Conservation (phyloP, 176 grass and related monocot species). For the Carex kokanica region DNA sequence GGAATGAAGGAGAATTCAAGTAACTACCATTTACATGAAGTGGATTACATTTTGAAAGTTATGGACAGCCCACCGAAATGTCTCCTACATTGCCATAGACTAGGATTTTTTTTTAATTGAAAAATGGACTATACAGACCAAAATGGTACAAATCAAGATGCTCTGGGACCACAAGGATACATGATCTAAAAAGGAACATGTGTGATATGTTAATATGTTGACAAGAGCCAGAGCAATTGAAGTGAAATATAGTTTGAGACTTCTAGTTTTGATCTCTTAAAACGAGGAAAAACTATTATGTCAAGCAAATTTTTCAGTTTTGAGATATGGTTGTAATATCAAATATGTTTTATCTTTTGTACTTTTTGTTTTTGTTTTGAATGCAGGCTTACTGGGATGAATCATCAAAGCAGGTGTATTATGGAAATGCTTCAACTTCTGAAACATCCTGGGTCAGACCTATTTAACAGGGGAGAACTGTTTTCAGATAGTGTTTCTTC, state of each 20-base stretch:
- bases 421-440: constrained; percentile 68
- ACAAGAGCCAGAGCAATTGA: neutral
- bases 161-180: neutral
- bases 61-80: neutral
- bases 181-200: neutral
- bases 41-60: neutral
- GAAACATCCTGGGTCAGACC: constrained; percentile 69
- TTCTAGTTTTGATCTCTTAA: neutral
- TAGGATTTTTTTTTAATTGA: neutral
- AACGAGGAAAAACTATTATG: neutral
- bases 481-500: neutral
- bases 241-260: neutral
- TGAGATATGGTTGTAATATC: neutral
- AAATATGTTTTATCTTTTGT: neutral
- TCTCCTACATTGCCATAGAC: neutral
- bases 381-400: constrained; percentile 79
- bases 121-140: neutral
- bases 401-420: constrained; percentile 75
- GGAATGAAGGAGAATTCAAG: neutral
- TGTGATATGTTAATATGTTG: neutral
- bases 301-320: neutral
- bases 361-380: neutral
- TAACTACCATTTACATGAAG: neutral
- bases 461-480: constrained; percentile 30
- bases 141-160: neutral